Percentiles rank a stretch among this genome's conserved stretches.
Evolutionary conservation across 768 basidiomycete species (phyloP).

Genomic region (Tubosaeta sp.): DNA sequence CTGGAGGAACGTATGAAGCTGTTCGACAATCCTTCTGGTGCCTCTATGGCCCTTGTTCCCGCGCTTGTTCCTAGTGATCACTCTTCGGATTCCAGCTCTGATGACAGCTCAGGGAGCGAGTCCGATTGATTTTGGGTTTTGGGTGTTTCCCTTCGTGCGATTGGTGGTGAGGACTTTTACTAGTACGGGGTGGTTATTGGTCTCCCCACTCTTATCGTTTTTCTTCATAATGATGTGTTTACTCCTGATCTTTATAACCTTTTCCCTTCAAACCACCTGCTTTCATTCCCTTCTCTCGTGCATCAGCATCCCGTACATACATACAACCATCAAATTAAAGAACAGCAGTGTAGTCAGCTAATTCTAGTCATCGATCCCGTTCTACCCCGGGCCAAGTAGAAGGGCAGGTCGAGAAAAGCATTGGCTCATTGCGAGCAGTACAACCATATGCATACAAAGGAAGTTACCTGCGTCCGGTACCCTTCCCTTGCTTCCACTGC

Average conservation of each 20-base stretch:
- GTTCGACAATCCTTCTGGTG: constrained; percentile 62
- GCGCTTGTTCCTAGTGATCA: constrained; percentile 53
- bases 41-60: constrained; percentile 30
- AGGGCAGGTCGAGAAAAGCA: constrained; percentile 5
- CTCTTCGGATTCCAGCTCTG: constrained; percentile 77
- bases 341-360: constrained; percentile 51
- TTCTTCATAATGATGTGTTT: constrained; percentile 26
- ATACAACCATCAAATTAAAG: constrained; percentile 40
- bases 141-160: constrained; percentile 9
- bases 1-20: constrained; percentile 85
- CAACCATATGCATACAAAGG: not conserved
- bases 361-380: constrained; percentile 29
- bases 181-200: constrained; percentile 9
- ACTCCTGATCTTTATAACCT: constrained; percentile 37
- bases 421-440: not conserved
- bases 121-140: constrained; percentile 54
- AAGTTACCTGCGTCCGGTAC: constrained; percentile 19
- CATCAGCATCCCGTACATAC: constrained; percentile 36
- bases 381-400: constrained; percentile 22
- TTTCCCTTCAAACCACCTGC: constrained; percentile 24
- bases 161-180: constrained; percentile 19
- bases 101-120: constrained; percentile 79
- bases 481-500: constrained; percentile 37
- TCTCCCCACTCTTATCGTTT: constrained; percentile 23
- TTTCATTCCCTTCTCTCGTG: constrained; percentile 23